Conservation (phyloP, 345 rosid species). For the Aethionema arabicum region DNA sequence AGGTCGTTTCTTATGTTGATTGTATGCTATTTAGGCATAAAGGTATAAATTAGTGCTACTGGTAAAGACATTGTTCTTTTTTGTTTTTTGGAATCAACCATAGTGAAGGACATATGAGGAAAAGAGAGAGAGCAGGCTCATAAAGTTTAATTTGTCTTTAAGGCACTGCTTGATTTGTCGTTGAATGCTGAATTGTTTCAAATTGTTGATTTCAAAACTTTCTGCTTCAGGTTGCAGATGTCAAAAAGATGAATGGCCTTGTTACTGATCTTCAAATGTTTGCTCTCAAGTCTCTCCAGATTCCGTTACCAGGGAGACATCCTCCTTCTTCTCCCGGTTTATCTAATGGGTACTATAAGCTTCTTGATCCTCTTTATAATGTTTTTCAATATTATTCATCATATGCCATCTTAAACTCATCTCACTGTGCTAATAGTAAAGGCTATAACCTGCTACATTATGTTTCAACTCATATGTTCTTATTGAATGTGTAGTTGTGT, state of each 20-base stretch:
- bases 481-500: conserved; percentile 10
- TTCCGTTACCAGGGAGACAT: conserved; percentile 91
- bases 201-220: neutral
- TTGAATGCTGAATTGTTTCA: conserved; percentile 17
- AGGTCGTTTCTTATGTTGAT: conserved; percentile 17
- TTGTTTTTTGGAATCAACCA: neutral
- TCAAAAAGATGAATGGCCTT: conserved; percentile 84
- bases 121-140: conserved; percentile 2
- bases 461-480: neutral
- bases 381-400: neutral
- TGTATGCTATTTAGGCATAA: conserved; percentile 11
- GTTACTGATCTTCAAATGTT: conserved; percentile 94
- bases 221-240: conserved; percentile 68
- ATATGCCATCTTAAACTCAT: neutral
- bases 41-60: conserved; percentile 7
- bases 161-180: neutral
- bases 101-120: conserved; percentile 18
- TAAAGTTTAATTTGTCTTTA: neutral
- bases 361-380: neutral
- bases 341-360: conserved; percentile 48
- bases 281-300: conserved; percentile 72
- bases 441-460: conserved; percentile 5
- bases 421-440: neutral
- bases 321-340: conserved; percentile 79
- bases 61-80: neutral